Conservation (phyloP, 768 basidiomycete species). For the Gloeophyllum trabeum region DNA sequence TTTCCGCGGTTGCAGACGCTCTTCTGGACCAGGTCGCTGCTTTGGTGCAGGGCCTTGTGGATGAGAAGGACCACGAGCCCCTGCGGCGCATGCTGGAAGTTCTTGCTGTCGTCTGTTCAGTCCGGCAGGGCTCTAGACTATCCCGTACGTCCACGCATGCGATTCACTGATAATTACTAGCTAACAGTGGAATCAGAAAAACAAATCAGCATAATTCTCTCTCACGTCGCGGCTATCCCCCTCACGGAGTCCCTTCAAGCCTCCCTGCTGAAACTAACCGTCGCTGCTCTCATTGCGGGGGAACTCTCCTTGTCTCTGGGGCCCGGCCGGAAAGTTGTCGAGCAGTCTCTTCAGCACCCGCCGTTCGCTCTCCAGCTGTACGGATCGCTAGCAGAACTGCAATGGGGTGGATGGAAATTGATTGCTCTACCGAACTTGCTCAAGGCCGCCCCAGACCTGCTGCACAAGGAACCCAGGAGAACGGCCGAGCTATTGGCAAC, state of each 20-base stretch:
- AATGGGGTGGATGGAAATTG: conserved; percentile 73
- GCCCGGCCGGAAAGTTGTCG: conserved; percentile 43
- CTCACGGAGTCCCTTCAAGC: conserved; percentile 16
- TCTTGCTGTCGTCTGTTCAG: conserved; percentile 41
- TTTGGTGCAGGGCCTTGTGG: conserved; percentile 7
- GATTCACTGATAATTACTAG: neutral
- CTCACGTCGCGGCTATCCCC: conserved; percentile 17
- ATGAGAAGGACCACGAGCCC: conserved; percentile 19
- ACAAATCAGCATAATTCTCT: conserved; percentile 24
- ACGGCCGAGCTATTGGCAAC: conserved; percentile 39
- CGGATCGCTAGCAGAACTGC: conserved; percentile 48
- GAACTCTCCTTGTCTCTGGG: conserved; percentile 29
- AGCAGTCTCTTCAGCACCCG: conserved; percentile 29
- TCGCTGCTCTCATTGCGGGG: conserved; percentile 26
- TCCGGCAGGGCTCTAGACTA: conserved; percentile 63
- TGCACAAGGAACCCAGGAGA: conserved; percentile 29
- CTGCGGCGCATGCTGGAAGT: conserved; percentile 45
- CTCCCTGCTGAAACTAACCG: conserved; percentile 20
- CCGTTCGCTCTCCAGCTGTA: conserved; percentile 42
- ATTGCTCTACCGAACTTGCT: conserved; percentile 51
- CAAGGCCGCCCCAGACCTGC: conserved; percentile 33
- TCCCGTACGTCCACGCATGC: conserved; percentile 30
- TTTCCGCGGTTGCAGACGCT: too few relatives aligned
- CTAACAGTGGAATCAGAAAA: conserved; percentile 17
- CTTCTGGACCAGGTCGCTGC: too few relatives aligned